Evolutionary conservation across 495 filamentous ascomycete genomes (phyloP), one percentile per base, ranked within the genome.

Genomic region (Viridothelium virens): DNA sequence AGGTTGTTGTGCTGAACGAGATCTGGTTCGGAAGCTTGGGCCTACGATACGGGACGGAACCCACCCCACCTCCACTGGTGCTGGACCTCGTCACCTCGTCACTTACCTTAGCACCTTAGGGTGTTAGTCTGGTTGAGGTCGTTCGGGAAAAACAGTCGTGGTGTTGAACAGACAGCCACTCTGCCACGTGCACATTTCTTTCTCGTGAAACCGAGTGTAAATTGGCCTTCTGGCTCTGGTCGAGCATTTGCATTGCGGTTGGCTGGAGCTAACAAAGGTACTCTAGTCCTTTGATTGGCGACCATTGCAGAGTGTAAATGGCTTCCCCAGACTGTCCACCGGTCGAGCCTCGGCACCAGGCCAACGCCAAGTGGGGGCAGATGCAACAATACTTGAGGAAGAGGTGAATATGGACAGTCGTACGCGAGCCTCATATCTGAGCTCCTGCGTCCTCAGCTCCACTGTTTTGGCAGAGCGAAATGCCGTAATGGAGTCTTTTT

Each of bases 161-260:
- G 25, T 25, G 25, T 25, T 25, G 25, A 25, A 25, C 25, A 25
- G 25, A 25, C 25, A 1, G 25, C 25, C 25, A 25, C 25, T 25
- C 25, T 25, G 25, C 25, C 25, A 25, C 25, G 25, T 25, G 25
- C 25, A 25, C 25, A 25, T 25, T 25, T 25, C 41, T 46, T 16
- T 46, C 48, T 53, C 25, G 16, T 53, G 48, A 53, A 16, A 53
- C 48, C 48, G 48, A 53, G 48, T 16, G 48, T 53, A 53, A 18
- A 53, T 46, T 46, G 41, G 41, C 7, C 25, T 53, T 53, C 16
- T 46, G 25, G 48, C 48, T 53, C 25, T 18, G 10, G 48, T 53
- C n/a, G 5, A 18, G 48, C n/a, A 25, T 5, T 5, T 53, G 48
- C n/a, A 53, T 5, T 53, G 14, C 48, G 48, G 25, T 53, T 53